Conservation (phyloP, 2,329 filamentous ascomycete genomes). For the Fusarium piperis region DNA sequence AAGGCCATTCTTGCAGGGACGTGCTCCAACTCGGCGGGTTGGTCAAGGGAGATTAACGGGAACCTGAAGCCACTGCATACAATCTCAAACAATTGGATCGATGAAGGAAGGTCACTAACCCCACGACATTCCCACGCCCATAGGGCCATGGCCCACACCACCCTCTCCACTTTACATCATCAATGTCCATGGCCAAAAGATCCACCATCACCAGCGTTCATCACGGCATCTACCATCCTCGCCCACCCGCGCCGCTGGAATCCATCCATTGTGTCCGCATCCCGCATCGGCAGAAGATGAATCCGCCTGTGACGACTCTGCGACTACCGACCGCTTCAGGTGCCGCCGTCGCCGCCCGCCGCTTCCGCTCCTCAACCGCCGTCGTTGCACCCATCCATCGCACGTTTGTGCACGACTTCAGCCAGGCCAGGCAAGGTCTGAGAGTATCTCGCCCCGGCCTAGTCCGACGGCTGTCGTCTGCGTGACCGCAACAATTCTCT, state of each 20-base stretch:
- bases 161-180: slow-evolving; percentile 35
- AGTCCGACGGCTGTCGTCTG: not conserved
- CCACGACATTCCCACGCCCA: slow-evolving; percentile 26
- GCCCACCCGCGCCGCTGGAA: not conserved
- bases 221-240: not conserved
- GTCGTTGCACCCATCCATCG: not conserved
- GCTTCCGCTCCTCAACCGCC: not conserved
- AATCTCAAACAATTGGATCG: not conserved
- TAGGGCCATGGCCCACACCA: slow-evolving; percentile 37
- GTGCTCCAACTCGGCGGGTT: not conserved
- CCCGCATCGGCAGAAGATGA: not conserved
- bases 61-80: not conserved
- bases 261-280: not conserved
- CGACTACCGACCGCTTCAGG: slow-evolving; percentile 1
- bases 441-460: not conserved
- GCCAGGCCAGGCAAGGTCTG: not conserved
- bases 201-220: slow-evolving; percentile 20
- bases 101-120: not conserved
- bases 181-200: slow-evolving; percentile 12
- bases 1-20: not conserved
- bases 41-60: not conserved
- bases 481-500: not conserved
- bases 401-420: slow-evolving; percentile 8
- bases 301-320: not conserved
- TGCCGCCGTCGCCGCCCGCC: not conserved